Evolutionary conservation across 352 stramenopile species (phyloP), one percentile per base, ranked within the genome.

Genomic region (Phytophthora pini): DNA sequence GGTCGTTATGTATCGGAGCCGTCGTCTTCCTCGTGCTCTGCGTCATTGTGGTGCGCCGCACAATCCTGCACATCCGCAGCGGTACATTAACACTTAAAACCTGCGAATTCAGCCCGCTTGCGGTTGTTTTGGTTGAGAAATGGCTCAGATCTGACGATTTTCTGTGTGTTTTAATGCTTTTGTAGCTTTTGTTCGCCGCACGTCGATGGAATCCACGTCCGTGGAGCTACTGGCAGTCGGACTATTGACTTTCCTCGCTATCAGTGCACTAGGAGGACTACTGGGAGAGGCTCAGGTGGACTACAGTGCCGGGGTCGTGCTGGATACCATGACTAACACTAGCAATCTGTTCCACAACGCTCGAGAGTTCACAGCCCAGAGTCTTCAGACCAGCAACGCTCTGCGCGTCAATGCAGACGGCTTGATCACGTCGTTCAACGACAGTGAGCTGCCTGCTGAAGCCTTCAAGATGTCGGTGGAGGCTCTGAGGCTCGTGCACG

Each of bases 201-300:
- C 65, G 13, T 68, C 72, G 20, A 76, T 77, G 39, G 75, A 88
- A 46, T 75, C 78, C 22, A 82, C 80, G 58, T 70, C 84, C 3
- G 66, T 82, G 32, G 86, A 94, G 64, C 75, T 94, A 31, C 68
- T 83, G 52, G 84, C 81, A n/a, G 86, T 93, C 48, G 70, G 87
- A 22, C 50, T 94, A 47, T 71, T 94, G 39, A 87, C 82, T 11
- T 82, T 94, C 60, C 71, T 92, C 41, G 86, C 86, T 6, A 79
- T 94, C 49, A 91, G 79, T 38, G 77, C 86, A 10, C 61, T 94
- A 9, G 82, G 80, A 7, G 86, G 86, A 9, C 68, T 94, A 12
- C 61, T 94, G 29, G 86, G 84, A 48, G 84, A 93, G 64, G 86
- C 82, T 27, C 86, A 94, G 50, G 82, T 93, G 27, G 84, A 94